phyloP scores from a whole-genome alignment of 495 filamentous ascomycete species.

The Penicillium odoratum region DNA sequence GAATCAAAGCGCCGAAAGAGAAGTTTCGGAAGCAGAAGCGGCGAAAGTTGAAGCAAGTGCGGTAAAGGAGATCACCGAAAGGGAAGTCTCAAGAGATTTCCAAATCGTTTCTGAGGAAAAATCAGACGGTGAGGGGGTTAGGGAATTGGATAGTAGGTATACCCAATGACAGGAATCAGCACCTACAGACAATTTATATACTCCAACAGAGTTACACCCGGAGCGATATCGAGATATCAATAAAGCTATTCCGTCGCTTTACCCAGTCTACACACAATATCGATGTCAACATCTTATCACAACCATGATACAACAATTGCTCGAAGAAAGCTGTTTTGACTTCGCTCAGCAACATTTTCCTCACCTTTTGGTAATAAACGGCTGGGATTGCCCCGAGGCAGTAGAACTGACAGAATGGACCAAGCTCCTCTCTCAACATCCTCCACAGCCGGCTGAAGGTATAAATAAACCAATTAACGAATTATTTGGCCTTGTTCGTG shows the following conservation, averaged over 20 bases:
- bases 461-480: not conserved
- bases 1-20: slow-evolving; percentile 8
- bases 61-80: slow-evolving; percentile 11
- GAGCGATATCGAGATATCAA: not conserved
- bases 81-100: slow-evolving; percentile 10
- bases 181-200: not conserved
- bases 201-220: not conserved
- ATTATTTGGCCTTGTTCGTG: not conserved
- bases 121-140: not conserved
- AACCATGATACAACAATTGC: slow-evolving; percentile 33
- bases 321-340: slow-evolving; percentile 45
- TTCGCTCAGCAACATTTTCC: slow-evolving; percentile 37
- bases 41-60: slow-evolving; percentile 16
- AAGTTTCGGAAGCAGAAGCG: slow-evolving; percentile 11
- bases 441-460: not conserved
- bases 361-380: slow-evolving; percentile 25
- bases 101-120: not conserved
- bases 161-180: not conserved
- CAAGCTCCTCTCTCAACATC: slow-evolving; percentile 9
- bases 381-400: slow-evolving; percentile 37
- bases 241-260: slow-evolving; percentile 4
- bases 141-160: not conserved
- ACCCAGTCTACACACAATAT: slow-evolving; percentile 35
- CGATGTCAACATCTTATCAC: slow-evolving; percentile 40
- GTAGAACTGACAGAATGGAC: slow-evolving; percentile 34